These are phyloP conservation scores for Phellopilus nigrolimitatus DNA, from an alignment of 1,284 basidiomycete genomes.

Conservation along the genomic window DNA sequence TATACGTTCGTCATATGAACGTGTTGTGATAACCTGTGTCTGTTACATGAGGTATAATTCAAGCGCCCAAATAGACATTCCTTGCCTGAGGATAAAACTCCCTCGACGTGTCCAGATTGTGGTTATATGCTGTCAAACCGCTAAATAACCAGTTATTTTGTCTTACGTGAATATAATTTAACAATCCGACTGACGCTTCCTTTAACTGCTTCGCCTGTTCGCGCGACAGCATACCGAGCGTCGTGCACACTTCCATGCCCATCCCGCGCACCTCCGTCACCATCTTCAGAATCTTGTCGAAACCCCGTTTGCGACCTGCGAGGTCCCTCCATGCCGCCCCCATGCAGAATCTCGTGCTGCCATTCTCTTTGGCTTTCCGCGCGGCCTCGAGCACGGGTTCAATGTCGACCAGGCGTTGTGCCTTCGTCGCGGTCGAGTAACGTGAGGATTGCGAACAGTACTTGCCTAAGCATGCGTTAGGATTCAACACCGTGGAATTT, in stretches of 20 bases:
- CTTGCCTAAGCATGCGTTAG: conserved; percentile 57
- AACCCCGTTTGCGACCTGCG: conserved; percentile 89
- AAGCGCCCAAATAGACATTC: conserved; percentile 1
- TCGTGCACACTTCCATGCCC: conserved; percentile 98
- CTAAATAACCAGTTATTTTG: conserved; percentile 32
- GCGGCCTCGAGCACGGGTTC: conserved; percentile 92
- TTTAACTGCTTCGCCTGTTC: conserved; percentile 93
- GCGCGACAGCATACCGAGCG: conserved; percentile 92
- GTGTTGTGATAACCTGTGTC: conserved; percentile 85
- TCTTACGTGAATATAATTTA: conserved; percentile 3
- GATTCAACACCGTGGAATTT: conserved; percentile 3
- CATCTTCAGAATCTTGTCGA: conserved; percentile 93
- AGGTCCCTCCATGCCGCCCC: conserved; percentile 99
- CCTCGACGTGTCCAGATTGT: conserved; percentile 96
- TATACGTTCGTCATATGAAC: conserved; percentile 92
- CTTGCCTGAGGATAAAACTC: conserved; percentile 90
- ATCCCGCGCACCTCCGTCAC: conserved; percentile 83
- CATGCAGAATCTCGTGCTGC: conserved; percentile 98
- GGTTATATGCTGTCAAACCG: conserved; percentile 96
- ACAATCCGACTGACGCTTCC: conserved; percentile 68
- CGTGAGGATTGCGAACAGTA: conserved; percentile 97
- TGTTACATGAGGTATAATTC: background rate
- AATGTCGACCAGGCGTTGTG: conserved; percentile 83
- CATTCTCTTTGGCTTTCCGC: conserved; percentile 91
- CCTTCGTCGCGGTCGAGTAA: conserved; percentile 87